phyloP scores from a whole-genome alignment of 2,329 filamentous ascomycete species.

The Lecanicillium sp. region DNA sequence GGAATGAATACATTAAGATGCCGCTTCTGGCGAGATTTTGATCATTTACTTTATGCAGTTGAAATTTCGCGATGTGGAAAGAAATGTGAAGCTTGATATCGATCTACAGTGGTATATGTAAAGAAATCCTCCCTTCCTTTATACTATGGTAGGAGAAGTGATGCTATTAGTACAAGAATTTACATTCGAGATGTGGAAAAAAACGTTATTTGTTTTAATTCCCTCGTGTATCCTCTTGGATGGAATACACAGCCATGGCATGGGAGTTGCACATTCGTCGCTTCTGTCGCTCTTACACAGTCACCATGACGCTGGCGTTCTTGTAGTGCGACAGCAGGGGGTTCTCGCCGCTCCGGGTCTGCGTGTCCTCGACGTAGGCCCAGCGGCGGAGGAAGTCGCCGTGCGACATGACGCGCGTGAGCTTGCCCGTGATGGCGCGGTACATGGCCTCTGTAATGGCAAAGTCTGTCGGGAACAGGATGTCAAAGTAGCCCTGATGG shows the following conservation, averaged over 20 bases:
- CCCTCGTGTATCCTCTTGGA: slow-evolving; percentile 12
- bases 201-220: slow-evolving; percentile 14
- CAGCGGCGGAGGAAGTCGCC: slow-evolving; percentile 86
- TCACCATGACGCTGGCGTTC: slow-evolving; percentile 90
- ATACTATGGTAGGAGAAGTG: background rate
- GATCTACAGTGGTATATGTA: background rate
- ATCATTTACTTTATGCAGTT: too few relatives aligned
- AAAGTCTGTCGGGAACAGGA: slow-evolving; percentile 97
- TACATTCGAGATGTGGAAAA: too few relatives aligned
- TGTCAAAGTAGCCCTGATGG: slow-evolving; percentile 98
- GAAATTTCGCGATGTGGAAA: too few relatives aligned
- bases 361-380: slow-evolving; percentile 85
- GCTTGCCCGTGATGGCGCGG: slow-evolving; percentile 83
- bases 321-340: slow-evolving; percentile 88
- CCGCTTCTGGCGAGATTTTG: too few relatives aligned
- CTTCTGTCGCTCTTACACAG: slow-evolving; percentile 51
- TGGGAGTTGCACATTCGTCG: background rate
- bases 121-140: background rate
- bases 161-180: slow-evolving; percentile 3
- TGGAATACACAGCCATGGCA: slow-evolving; percentile 9
- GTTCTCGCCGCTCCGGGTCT: slow-evolving; percentile 87
- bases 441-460: slow-evolving; percentile 86
- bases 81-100: background rate
- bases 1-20: too few relatives aligned
- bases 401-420: slow-evolving; percentile 79